Evolutionary conservation across 331 rosid species (phyloP).

Genomic region (Cydonia oblonga): DNA sequence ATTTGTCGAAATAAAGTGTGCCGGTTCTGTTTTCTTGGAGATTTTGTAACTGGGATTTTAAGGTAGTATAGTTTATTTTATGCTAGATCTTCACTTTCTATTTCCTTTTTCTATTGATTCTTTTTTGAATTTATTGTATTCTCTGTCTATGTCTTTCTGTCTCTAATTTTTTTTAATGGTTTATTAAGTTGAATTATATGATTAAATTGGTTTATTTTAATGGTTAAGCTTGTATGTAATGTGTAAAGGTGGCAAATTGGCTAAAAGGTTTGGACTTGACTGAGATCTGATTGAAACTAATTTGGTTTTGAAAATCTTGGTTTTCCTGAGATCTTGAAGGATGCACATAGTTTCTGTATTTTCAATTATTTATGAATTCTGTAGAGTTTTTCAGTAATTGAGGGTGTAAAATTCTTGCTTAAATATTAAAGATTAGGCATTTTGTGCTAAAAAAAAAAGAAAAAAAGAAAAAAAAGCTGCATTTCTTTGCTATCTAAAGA

Average conservation of each 20-base stretch:
- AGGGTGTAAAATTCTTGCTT: not conserved
- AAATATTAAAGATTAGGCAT: not conserved
- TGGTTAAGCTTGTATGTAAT: not conserved
- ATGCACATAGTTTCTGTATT: not conserved
- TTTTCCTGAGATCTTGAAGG: not conserved
- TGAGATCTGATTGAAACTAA: slow-evolving; percentile 17
- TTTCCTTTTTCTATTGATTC: not conserved
- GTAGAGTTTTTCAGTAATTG: not conserved
- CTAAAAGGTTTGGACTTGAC: not conserved
- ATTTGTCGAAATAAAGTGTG: too few relatives aligned
- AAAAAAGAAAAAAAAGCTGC: not conserved
- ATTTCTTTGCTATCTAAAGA: not conserved
- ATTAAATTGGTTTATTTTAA: not conserved
- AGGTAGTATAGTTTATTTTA: slow-evolving; percentile 29
- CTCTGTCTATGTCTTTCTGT: not conserved
- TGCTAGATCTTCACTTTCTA: slow-evolving; percentile 33
- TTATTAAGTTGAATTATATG: not conserved
- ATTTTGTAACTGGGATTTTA: not conserved
- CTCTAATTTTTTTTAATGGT: not conserved
- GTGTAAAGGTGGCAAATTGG: not conserved
- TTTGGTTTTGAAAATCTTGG: not conserved
- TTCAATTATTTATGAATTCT: not conserved
- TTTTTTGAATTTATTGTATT: not conserved
- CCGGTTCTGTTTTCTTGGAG: too few relatives aligned
- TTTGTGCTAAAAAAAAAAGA: not conserved